Evolutionary conservation across 2,329 filamentous ascomycete genomes (phyloP).

Genomic region (Pseudohalonectria lignicola): DNA sequence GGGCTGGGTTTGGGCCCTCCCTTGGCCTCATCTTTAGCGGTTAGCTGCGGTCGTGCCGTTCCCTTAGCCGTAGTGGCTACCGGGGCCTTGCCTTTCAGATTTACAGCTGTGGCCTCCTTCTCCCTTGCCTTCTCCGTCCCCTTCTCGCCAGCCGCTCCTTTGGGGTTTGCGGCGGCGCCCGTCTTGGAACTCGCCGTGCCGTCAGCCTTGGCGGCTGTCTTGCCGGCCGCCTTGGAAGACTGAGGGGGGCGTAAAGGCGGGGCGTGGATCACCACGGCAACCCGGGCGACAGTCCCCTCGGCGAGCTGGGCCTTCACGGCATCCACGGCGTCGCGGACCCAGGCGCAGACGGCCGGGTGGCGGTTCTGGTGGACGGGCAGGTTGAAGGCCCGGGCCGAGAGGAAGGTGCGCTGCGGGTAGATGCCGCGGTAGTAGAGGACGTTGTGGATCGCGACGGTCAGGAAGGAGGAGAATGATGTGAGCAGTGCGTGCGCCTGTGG

Average conservation of each 20-base stretch:
- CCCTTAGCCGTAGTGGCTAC: constrained; percentile 7
- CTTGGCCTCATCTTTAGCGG: neutral
- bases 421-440: constrained; percentile 73
- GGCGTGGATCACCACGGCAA: constrained; percentile 37
- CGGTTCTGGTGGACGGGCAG: constrained; percentile 75
- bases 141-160: neutral
- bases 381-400: constrained; percentile 71
- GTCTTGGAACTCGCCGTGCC: neutral
- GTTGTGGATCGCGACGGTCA: constrained; percentile 74
- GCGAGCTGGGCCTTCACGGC: constrained; percentile 62
- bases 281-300: constrained; percentile 33
- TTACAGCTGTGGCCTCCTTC: neutral
- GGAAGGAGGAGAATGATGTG: constrained; percentile 63
- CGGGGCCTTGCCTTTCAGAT: neutral
- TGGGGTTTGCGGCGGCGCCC: neutral
- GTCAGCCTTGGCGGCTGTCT: neutral
- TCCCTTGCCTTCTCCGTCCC: neutral
- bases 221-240: neutral
- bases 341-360: constrained; percentile 75
- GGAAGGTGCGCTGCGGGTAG: constrained; percentile 70
- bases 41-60: too few species aligned
- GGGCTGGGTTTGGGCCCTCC: constrained; percentile 9
- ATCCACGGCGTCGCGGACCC: constrained; percentile 71
- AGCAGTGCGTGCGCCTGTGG: constrained; percentile 46
- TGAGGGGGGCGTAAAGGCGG: constrained; percentile 5